A percentile compares a stretch with the other conserved stretches of the same genome.
These are phyloP conservation scores for Neurospora hispaniola DNA, from an alignment of 495 filamentous ascomycete genomes.

Conservation along the genomic window DNA sequence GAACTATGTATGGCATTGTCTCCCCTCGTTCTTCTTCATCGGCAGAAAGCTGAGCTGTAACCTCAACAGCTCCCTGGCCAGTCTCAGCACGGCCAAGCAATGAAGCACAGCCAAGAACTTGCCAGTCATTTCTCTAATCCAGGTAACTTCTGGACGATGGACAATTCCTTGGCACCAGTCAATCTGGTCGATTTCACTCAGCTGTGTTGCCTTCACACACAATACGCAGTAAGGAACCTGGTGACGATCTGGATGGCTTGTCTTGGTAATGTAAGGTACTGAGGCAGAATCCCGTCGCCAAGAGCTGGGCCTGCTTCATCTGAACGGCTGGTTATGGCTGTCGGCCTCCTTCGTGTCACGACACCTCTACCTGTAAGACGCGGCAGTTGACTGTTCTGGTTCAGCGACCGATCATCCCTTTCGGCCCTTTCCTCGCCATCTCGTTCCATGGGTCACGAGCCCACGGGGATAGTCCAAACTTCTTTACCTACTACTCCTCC, in stretches of 20 bases:
- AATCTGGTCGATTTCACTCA: background rate
- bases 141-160: background rate
- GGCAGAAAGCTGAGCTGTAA: background rate
- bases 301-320: constrained; percentile 20
- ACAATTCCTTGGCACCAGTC: background rate
- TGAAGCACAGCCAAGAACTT: background rate
- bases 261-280: constrained; percentile 21
- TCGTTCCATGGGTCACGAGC: background rate
- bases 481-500: constrained; percentile 4
- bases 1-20: background rate
- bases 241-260: constrained; percentile 6
- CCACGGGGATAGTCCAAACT: background rate
- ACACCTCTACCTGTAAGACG: background rate
- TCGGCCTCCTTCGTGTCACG: background rate
- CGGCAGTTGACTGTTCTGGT: background rate
- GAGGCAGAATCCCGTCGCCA: constrained; percentile 18
- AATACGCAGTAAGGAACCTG: background rate
- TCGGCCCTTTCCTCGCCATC: constrained; percentile 6
- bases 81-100: background rate
- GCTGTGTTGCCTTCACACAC: background rate
- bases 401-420: background rate
- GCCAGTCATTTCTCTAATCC: background rate
- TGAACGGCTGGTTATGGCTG: constrained; percentile 1
- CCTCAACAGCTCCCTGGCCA: background rate
- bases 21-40: background rate